phyloP scores from a whole-genome alignment of 768 basidiomycete genomes.

The Tulasnella sp. region DNA sequence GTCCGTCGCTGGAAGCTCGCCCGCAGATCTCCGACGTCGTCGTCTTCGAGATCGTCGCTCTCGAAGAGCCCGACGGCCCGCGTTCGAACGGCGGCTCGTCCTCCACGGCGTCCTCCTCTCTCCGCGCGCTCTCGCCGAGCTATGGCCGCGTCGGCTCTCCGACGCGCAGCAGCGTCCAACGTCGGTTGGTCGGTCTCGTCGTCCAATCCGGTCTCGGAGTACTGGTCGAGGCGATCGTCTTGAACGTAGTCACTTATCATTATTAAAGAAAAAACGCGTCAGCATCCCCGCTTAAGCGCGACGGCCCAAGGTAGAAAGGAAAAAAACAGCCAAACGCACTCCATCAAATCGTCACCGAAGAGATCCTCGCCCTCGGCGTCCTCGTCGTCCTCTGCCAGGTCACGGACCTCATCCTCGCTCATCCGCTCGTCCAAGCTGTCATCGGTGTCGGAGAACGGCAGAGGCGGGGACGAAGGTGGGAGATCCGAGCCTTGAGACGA shows the following conservation, averaged over 20 bases:
- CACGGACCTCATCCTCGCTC: conserved; percentile 56
- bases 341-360: conserved; percentile 73
- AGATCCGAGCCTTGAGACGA: conserved; percentile 62
- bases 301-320: neutral
- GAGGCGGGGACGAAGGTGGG: conserved; percentile 82
- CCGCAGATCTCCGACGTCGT: conserved; percentile 61
- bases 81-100: conserved; percentile 74
- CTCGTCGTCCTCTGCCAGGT: conserved; percentile 59
- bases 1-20: conserved; percentile 79
- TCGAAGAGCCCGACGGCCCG: conserved; percentile 88
- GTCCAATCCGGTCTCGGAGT: conserved; percentile 85
- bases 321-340: conserved; percentile 55
- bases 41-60: conserved; percentile 69
- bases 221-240: conserved; percentile 80
- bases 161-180: conserved; percentile 68
- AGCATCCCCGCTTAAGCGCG: conserved; percentile 45
- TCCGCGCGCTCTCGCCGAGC: conserved; percentile 80
- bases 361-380: conserved; percentile 88
- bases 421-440: conserved; percentile 74
- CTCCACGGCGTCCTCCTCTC: conserved; percentile 65
- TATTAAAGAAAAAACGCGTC: neutral
- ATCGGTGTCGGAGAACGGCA: conserved; percentile 78
- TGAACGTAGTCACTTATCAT: conserved; percentile 70
- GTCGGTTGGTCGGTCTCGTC: conserved; percentile 56
- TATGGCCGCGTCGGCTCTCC: conserved; percentile 87